Conservation (phyloP, 495 filamentous ascomycete genomes). For the Podospora pseudopauciseta region DNA sequence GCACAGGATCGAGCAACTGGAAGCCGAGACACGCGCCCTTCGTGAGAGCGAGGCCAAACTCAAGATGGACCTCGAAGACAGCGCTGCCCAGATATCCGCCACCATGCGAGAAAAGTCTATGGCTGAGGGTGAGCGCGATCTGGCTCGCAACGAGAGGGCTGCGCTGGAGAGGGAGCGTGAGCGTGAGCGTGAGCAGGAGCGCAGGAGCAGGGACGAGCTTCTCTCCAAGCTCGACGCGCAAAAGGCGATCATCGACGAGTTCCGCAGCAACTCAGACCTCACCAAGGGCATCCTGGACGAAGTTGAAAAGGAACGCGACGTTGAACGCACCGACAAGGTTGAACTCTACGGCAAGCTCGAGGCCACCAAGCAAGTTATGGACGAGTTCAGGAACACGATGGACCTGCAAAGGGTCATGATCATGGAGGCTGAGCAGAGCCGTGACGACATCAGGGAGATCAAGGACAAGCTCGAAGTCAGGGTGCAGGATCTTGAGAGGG, state of each 20-base stretch:
- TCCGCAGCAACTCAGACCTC: constrained; percentile 40
- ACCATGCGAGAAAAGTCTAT: constrained; percentile 13
- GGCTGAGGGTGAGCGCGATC: constrained; percentile 10
- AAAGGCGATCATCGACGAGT: constrained; percentile 41
- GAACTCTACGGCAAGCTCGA: constrained; percentile 33
- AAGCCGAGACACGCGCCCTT: constrained; percentile 38
- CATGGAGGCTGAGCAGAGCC: constrained; percentile 39
- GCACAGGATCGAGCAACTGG: constrained; percentile 41
- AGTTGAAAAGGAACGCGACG: constrained; percentile 30
- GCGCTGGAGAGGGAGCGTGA: constrained; percentile 15
- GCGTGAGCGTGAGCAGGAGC: constrained; percentile 32
- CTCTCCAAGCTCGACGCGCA: constrained; percentile 35
- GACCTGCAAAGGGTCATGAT: constrained; percentile 38
- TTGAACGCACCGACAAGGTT: constrained; percentile 22
- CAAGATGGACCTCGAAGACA: constrained; percentile 34
- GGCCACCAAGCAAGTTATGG: constrained; percentile 36
- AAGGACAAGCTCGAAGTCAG: constrained; percentile 33
- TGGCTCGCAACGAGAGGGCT: constrained; percentile 15
- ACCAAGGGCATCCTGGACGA: constrained; percentile 36
- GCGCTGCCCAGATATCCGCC: constrained; percentile 16
- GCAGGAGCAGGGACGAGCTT: constrained; percentile 22
- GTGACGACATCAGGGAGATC: constrained; percentile 33
- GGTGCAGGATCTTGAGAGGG: constrained; percentile 31
- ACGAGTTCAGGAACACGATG: constrained; percentile 38
- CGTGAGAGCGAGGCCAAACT: constrained; percentile 34